These are phyloP conservation scores for Paramecium biaurelia DNA, from an alignment of 73 alveolate species.

Conservation along the genomic window DNA sequence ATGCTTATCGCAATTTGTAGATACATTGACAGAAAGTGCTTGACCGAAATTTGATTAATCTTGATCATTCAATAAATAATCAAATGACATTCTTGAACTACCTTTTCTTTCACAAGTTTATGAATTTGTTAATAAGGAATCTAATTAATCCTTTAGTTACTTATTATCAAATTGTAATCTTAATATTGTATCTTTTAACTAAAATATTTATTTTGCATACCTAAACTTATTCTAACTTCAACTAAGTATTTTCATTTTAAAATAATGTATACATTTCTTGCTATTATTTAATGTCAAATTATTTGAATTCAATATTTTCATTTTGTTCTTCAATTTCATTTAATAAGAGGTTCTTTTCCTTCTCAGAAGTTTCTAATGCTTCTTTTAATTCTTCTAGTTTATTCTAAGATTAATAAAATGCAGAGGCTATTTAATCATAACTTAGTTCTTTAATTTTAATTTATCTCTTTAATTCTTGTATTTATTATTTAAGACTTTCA, in stretches of 20 bases:
- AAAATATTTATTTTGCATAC: background rate
- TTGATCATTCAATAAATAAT: background rate
- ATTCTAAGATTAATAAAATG: background rate
- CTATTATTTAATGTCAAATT: background rate
- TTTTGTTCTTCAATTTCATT: background rate
- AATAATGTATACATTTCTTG: background rate
- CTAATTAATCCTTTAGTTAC: background rate
- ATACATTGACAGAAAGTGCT: background rate
- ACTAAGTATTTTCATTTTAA: background rate
- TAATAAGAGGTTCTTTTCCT: background rate
- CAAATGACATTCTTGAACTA: background rate
- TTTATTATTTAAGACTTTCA: background rate
- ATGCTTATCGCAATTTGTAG: background rate
- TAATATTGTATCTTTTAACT: background rate
- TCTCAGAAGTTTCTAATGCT: background rate
- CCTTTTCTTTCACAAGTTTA: background rate
- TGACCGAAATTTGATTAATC: background rate
- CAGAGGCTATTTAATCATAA: background rate
- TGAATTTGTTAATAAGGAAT: background rate
- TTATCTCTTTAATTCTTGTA: background rate
- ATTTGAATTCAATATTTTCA: background rate
- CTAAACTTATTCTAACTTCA: background rate
- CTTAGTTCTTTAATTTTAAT: background rate
- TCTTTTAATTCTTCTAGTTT: background rate
- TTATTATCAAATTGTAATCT: background rate